These are phyloP conservation scores for Meira nashicola DNA, from an alignment of 1,284 basidiomycete species.

Conservation along the genomic window DNA sequence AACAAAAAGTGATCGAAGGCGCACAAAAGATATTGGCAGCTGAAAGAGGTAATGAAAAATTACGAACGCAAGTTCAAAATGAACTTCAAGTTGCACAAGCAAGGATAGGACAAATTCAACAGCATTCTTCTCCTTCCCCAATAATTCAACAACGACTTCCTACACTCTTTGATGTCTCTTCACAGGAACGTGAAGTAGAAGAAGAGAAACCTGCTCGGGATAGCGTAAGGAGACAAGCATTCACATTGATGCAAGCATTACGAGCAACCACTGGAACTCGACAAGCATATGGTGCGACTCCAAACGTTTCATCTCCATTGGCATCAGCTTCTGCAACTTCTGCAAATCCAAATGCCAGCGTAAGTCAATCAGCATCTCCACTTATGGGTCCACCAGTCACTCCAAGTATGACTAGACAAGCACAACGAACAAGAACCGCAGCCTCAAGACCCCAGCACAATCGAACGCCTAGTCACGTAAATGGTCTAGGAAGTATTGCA, in stretches of 20 bases:
- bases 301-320: not conserved
- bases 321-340: not conserved
- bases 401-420: slow-evolving; percentile 23
- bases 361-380: not conserved
- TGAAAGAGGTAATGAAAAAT: slow-evolving; percentile 53
- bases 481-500: slow-evolving; percentile 30
- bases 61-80: slow-evolving; percentile 68
- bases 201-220: slow-evolving; percentile 1
- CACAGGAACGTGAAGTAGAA: not conserved
- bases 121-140: slow-evolving; percentile 30
- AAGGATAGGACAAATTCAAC: slow-evolving; percentile 66
- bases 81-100: slow-evolving; percentile 69
- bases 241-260: not conserved
- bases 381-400: slow-evolving; percentile 24
- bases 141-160: not conserved
- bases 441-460: slow-evolving; percentile 23
- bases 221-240: slow-evolving; percentile 3
- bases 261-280: not conserved
- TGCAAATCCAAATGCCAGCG: not conserved
- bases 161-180: not conserved
- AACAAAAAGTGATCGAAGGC: not conserved
- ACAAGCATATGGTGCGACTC: not conserved
- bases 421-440: slow-evolving; percentile 27
- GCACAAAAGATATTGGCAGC: not conserved
- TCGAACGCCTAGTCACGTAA: slow-evolving; percentile 33